A percentile compares a stretch with the other conserved stretches of the same genome.
phyloP scores from a whole-genome alignment of 495 filamentous ascomycete genomes.

The Thozetella sp. region DNA sequence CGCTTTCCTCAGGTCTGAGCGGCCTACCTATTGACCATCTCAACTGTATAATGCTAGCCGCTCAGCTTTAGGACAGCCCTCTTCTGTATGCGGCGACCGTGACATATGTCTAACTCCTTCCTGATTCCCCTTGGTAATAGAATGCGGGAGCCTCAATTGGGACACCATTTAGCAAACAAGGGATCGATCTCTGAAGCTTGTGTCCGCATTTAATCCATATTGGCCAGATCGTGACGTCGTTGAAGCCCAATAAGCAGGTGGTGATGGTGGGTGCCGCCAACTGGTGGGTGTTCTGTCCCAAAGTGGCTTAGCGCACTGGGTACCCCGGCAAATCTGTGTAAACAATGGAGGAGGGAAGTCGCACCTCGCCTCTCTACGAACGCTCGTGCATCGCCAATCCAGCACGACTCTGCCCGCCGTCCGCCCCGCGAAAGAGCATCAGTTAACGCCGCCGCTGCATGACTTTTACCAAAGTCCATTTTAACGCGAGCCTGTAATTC shows the following conservation, averaged over 20 bases:
- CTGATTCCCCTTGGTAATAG: no score
- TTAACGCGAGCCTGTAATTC: neutral
- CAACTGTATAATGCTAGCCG: no score
- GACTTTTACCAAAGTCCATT: neutral
- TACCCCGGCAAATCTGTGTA: slow-evolving; percentile 2
- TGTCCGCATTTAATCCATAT: no score
- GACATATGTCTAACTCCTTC: no score
- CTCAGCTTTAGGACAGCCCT: no score
- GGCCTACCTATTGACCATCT: no score
- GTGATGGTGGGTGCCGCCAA: neutral
- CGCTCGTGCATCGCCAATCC: neutral
- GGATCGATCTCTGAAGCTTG: no score
- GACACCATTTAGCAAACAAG: no score
- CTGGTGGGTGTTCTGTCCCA: neutral
- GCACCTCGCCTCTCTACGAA: neutral
- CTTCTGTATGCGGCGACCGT: no score
- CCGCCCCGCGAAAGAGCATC: neutral
- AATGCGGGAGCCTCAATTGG: no score
- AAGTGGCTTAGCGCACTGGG: neutral
- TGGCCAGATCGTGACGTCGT: slow-evolving; percentile 1
- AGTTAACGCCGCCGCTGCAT: neutral
- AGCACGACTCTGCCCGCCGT: neutral
- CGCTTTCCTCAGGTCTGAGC: no score
- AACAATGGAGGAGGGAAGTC: neutral
- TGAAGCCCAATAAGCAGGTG: neutral